Evolutionary conservation across 1,139 yeast species (phyloP).

Genomic region (Kurtzmaniella quercitrusa): DNA sequence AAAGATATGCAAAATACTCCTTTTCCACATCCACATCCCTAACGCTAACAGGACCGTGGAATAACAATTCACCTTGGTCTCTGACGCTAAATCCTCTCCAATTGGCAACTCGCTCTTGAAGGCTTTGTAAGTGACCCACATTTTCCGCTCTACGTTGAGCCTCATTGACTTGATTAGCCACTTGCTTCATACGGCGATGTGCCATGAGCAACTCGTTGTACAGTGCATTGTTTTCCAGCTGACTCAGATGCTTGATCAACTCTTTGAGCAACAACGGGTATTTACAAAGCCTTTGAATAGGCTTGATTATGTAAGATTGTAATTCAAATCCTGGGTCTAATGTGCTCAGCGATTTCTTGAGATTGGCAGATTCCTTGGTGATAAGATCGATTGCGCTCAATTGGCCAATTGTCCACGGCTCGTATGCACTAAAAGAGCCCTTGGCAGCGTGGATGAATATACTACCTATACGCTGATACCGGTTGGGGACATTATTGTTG

Average conservation of each 20-base stretch:
- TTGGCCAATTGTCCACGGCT: constrained; percentile 87
- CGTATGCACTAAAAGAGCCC: constrained; percentile 82
- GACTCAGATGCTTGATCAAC: constrained; percentile 51
- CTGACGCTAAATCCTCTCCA: constrained; percentile 91
- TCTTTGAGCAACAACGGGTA: constrained; percentile 83
- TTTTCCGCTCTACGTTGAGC: constrained; percentile 93
- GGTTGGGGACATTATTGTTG: constrained; percentile 70
- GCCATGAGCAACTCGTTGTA: constrained; percentile 71
- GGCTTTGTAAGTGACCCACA: constrained; percentile 62
- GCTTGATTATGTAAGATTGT: constrained; percentile 86
- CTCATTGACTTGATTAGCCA: constrained; percentile 89
- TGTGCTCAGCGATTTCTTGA: constrained; percentile 53
- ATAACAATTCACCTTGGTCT: constrained; percentile 81
- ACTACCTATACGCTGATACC: constrained; percentile 83
- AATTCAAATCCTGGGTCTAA: constrained; percentile 87
- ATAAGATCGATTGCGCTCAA: constrained; percentile 82
- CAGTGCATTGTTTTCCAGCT: constrained; percentile 41
- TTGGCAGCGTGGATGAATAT: constrained; percentile 75
- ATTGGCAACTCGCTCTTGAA: constrained; percentile 71
- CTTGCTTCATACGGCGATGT: constrained; percentile 52
- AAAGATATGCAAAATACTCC: constrained; percentile 85
- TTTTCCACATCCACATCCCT: constrained; percentile 75
- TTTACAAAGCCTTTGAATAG: constrained; percentile 91
- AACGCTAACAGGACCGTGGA: constrained; percentile 76
- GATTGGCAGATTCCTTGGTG: constrained; percentile 54